phyloP scores from a whole-genome alignment of 345 rosid species.

The Tarenaya hassleriana region DNA sequence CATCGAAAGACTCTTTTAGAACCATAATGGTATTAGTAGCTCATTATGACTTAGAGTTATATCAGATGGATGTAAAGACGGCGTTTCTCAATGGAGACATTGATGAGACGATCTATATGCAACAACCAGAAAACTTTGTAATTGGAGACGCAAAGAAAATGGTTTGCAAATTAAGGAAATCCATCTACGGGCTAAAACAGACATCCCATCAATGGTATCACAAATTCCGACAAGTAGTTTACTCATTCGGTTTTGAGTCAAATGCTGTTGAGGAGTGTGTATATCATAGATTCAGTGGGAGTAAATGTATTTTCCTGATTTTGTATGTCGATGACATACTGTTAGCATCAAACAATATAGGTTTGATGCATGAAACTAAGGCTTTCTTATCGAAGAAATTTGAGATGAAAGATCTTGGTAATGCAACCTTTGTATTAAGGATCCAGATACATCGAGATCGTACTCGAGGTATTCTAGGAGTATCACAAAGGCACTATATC shows the following conservation, averaged over 20 bases:
- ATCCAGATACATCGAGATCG: neutral
- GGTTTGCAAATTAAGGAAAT: conserved; percentile 14
- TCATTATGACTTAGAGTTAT: conserved; percentile 1
- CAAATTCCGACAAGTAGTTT: conserved; percentile 9
- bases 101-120: neutral
- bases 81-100: conserved; percentile 7
- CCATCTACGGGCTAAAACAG: conserved; percentile 13
- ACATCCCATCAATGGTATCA: conserved; percentile 2
- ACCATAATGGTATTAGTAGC: conserved; percentile 5
- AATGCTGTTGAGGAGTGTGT: neutral
- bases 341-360: neutral
- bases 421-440: neutral
- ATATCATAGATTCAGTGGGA: conserved; percentile 1
- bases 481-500: conserved; percentile 8
- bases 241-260: neutral
- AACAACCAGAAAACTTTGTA: conserved; percentile 12
- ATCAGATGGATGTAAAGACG: conserved; percentile 16
- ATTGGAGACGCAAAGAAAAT: conserved; percentile 1
- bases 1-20: neutral
- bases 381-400: neutral
- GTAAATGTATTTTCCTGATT: conserved; percentile 2
- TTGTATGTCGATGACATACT: conserved; percentile 1
- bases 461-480: neutral
- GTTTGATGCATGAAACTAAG: neutral
- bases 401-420: neutral